Evolutionary conservation across 2,329 filamentous ascomycete genomes (phyloP).

Genomic region (Fusarium foetens): DNA sequence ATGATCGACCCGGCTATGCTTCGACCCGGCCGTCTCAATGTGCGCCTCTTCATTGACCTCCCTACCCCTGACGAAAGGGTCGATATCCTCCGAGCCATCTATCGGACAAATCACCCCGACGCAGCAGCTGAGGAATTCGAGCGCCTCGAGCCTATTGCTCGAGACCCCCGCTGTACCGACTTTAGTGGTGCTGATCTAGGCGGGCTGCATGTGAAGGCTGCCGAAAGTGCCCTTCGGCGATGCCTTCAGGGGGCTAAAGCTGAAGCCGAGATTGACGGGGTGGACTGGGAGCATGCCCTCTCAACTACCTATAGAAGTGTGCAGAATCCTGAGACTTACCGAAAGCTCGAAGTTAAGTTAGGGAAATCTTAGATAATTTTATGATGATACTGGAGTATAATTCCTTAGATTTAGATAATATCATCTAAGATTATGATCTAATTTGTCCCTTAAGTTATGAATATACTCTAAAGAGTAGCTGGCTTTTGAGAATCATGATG

Average conservation of each 20-base stretch:
- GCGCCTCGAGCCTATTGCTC: constrained; percentile 71
- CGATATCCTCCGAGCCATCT: constrained; percentile 82
- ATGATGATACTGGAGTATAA: neutral
- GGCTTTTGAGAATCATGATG: neutral
- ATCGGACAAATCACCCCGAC: constrained; percentile 55
- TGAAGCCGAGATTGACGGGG: constrained; percentile 45
- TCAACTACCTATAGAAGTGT: constrained; percentile 62
- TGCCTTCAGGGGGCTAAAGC: constrained; percentile 47
- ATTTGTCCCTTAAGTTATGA: neutral
- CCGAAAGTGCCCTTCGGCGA: constrained; percentile 58
- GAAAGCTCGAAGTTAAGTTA: constrained; percentile 44
- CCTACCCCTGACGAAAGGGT: constrained; percentile 82
- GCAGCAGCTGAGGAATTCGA: constrained; percentile 59
- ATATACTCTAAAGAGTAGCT: neutral
- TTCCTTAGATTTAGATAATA: neutral
- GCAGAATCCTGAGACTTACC: constrained; percentile 57
- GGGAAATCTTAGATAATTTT: constrained; percentile 3
- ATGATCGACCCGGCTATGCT: constrained; percentile 98
- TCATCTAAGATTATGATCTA: neutral
- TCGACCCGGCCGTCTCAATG: constrained; percentile 88
- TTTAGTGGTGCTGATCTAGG: constrained; percentile 78
- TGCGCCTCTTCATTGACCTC: constrained; percentile 87
- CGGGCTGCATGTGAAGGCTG: constrained; percentile 59
- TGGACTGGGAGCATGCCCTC: constrained; percentile 66
- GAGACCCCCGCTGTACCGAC: constrained; percentile 73